phyloP scores from a whole-genome alignment of 306 rosid species.

The Cicer yamashitae region DNA sequence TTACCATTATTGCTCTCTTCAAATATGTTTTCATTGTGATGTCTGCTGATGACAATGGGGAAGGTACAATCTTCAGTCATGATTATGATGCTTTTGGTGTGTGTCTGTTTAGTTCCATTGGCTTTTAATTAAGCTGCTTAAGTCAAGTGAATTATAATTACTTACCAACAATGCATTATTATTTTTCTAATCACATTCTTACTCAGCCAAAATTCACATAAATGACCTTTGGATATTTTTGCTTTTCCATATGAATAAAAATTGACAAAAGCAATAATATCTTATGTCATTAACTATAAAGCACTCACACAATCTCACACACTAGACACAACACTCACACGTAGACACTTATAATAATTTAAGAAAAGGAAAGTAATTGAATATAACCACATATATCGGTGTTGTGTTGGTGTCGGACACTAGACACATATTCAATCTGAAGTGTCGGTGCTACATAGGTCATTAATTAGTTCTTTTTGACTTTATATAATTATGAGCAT shows the following conservation, averaged over 20 bases:
- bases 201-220: background rate
- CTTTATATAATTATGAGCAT: constrained; percentile 17
- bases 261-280: background rate
- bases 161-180: constrained; percentile 8
- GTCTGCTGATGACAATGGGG: constrained; percentile 82
- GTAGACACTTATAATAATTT: too few species aligned
- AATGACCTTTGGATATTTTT: background rate
- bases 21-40: constrained; percentile 79
- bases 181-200: constrained; percentile 15
- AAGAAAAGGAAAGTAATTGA: too few species aligned
- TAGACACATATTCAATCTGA: too few species aligned
- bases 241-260: constrained; percentile 2
- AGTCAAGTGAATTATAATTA: constrained; percentile 25
- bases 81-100: constrained; percentile 10
- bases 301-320: too few species aligned
- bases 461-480: background rate
- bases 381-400: too few species aligned
- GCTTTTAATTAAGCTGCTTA: constrained; percentile 24
- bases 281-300: background rate
- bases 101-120: constrained; percentile 23
- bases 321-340: too few species aligned
- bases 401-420: too few species aligned
- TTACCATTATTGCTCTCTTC: constrained; percentile 76
- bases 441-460: too few species aligned
- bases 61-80: constrained; percentile 59